Percentiles rank a stretch among this genome's conserved stretches.
phyloP scores from a whole-genome alignment of 805 yeast species.

The Saitoella complicata region DNA sequence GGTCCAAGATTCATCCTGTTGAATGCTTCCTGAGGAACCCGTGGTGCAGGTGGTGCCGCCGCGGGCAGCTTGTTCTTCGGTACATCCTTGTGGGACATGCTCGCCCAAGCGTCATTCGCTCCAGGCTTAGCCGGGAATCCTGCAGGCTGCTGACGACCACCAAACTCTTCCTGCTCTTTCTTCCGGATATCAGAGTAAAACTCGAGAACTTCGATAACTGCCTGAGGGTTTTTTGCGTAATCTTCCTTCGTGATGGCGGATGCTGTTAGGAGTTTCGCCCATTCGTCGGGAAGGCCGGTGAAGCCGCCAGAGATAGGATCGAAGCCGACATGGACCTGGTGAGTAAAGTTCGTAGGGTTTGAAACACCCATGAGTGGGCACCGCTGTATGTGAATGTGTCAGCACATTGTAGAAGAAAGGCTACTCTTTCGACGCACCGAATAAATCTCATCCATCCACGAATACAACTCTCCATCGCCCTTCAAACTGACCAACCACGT shows the following conservation, averaged over 20 bases:
- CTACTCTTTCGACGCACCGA: constrained; percentile 10
- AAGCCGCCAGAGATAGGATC: constrained; percentile 72
- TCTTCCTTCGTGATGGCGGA: constrained; percentile 81
- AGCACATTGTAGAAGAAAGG: neutral
- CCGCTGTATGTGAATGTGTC: constrained; percentile 9
- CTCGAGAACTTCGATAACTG: constrained; percentile 79
- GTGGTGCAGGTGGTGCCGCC: no score
- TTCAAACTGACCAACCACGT: constrained; percentile 63
- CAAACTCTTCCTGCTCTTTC: constrained; percentile 10
- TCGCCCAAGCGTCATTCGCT: no score
- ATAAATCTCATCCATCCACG: constrained; percentile 79
- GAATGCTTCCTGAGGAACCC: no score
- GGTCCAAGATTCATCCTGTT: no score
- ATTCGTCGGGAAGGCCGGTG: constrained; percentile 82
- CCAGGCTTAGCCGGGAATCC: constrained; percentile 4
- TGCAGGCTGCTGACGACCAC: constrained; percentile 14
- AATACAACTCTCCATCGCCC: constrained; percentile 60
- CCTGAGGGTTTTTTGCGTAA: constrained; percentile 82
- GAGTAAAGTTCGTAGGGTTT: constrained; percentile 86
- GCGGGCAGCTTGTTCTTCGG: no score
- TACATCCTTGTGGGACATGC: constrained; percentile 1
- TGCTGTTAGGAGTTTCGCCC: constrained; percentile 70
- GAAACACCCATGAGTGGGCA: constrained; percentile 44
- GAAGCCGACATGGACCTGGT: constrained; percentile 86
- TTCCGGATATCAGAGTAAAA: constrained; percentile 35